Percentiles rank a stretch among this genome's conserved stretches.
Evolutionary conservation across 2,329 filamentous ascomycete species (phyloP).

Genomic region (Ophiosphaerella korrae): DNA sequence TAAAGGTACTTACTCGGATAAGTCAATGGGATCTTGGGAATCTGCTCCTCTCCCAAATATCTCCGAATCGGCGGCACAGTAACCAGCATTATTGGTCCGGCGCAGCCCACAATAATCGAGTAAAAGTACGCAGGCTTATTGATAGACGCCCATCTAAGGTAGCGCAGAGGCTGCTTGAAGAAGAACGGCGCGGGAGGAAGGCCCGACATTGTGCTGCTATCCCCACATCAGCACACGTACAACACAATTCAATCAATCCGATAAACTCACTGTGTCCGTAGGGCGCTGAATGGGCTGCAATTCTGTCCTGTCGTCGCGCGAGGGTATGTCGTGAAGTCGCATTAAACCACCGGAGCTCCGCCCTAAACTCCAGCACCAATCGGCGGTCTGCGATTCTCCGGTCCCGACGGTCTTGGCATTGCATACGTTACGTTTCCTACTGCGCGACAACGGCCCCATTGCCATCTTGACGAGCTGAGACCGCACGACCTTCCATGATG

Average conservation of each 20-base stretch:
- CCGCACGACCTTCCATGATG: constrained; percentile 62
- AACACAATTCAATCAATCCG: not conserved
- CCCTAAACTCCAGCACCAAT: constrained; percentile 15
- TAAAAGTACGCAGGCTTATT: constrained; percentile 92
- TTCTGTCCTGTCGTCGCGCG: not conserved
- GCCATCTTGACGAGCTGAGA: constrained; percentile 13
- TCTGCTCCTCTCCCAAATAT: constrained; percentile 71
- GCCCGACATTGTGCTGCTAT: constrained; percentile 60
- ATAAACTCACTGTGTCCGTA: not conserved
- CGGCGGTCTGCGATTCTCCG: constrained; percentile 33
- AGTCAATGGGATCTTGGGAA: constrained; percentile 76
- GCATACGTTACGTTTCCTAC: constrained; percentile 45
- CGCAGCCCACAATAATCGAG: constrained; percentile 73
- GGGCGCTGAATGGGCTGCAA: not conserved
- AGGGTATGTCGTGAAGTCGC: constrained; percentile 4
- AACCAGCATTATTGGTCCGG: constrained; percentile 73
- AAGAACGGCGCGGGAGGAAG: constrained; percentile 63
- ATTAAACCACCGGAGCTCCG: constrained; percentile 4
- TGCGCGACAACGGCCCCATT: constrained; percentile 7
- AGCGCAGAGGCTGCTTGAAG: constrained; percentile 82
- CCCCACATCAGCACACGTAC: constrained; percentile 5
- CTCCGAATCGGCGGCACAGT: constrained; percentile 75
- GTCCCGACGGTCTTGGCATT: constrained; percentile 38
- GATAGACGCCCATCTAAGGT: constrained; percentile 85
- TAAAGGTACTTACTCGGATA: constrained; percentile 79